Evolutionary conservation across 345 rosid genomes (phyloP).

Genomic region (Citrus sinensis): DVS_A1.0 CM039166.1:9271001-9271500

Average conservation of each 20-base stretch:
- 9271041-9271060: background rate
- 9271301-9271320: slow-evolving; percentile 3
- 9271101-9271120: background rate
- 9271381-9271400: slow-evolving; percentile 23
- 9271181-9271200: background rate
- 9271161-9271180: background rate
- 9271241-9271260: slow-evolving; percentile 7
- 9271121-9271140: background rate
- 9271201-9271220: background rate
- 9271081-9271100: background rate
- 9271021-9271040: background rate
- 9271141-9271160: background rate
- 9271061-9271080: background rate
- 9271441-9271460: slow-evolving; percentile 30
- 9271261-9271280: background rate
- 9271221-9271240: background rate
- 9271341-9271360: background rate
- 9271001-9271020: background rate
- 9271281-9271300: slow-evolving; percentile 13
- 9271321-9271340: background rate
- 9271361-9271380: slow-evolving; percentile 22
- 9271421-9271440: slow-evolving; percentile 52
- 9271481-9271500: slow-evolving; percentile 38
- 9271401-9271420: slow-evolving; percentile 23
- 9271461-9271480: slow-evolving; percentile 17